Conservation (phyloP, 192 early-diverging fungal genomes). For the Haplosporangium gracile region DNA sequence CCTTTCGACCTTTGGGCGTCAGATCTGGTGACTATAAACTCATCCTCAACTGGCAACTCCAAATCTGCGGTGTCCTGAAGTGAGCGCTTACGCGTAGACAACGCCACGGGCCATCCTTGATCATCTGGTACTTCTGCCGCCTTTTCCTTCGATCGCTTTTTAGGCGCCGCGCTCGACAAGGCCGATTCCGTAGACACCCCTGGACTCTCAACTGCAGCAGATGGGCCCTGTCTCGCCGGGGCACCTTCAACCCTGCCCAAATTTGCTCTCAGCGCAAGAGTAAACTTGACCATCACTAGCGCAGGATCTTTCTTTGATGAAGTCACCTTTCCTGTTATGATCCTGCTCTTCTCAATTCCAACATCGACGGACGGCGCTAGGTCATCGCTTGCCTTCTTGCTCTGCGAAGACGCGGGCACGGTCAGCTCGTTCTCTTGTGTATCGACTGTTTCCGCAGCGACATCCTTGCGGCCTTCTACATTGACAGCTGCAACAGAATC, state of each 20-base stretch:
- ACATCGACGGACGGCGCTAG: background rate
- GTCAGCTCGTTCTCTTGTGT: background rate
- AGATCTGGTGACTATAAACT: background rate
- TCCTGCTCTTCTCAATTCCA: background rate
- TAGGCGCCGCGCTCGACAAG: background rate
- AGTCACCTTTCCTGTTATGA: background rate
- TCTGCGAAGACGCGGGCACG: background rate
- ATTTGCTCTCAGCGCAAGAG: background rate
- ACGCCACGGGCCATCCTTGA: background rate
- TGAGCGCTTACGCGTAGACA: background rate
- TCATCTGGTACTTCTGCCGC: background rate
- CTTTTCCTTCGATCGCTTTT: background rate
- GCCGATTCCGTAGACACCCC: background rate
- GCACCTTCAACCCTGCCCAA: background rate
- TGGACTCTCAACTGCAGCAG: background rate
- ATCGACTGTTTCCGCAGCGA: background rate
- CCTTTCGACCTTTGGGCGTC: background rate
- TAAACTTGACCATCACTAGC: background rate
- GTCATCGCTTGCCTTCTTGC: background rate
- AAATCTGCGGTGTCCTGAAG: background rate
- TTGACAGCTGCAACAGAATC: background rate
- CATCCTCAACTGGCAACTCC: background rate
- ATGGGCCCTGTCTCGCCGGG: background rate
- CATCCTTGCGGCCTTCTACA: background rate
- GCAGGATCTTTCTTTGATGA: background rate